These are phyloP conservation scores for Rosellinia necatrix DNA, from an alignment of 2,329 filamentous ascomycete genomes.

Conservation along the genomic window DNA sequence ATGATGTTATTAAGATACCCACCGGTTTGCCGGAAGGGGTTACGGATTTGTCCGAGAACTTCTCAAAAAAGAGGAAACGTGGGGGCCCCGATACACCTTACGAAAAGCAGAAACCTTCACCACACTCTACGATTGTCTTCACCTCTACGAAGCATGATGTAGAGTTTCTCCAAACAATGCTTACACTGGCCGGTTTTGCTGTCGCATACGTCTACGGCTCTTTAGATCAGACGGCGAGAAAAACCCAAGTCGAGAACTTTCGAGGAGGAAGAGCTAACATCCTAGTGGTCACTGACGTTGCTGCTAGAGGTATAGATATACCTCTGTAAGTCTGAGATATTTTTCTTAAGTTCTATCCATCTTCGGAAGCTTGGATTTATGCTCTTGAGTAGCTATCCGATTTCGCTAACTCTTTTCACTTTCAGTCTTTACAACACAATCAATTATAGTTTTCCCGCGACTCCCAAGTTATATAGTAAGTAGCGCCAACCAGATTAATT, in stretches of 20 bases:
- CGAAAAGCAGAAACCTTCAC: constrained; percentile 73
- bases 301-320: constrained; percentile 96
- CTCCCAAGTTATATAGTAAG: constrained; percentile 81
- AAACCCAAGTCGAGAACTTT: constrained; percentile 91
- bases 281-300: constrained; percentile 94
- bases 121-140: constrained; percentile 96
- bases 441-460: constrained; percentile 97
- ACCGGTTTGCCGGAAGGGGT: constrained; percentile 63
- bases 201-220: constrained; percentile 95
- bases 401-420: no score
- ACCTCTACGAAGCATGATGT: constrained; percentile 75
- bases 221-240: constrained; percentile 89
- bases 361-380: neutral
- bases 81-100: constrained; percentile 54
- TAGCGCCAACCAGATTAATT: no score
- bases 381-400: no score
- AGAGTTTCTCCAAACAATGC: constrained; percentile 83
- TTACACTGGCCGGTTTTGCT: constrained; percentile 81
- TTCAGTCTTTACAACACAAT: constrained; percentile 82
- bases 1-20: constrained; percentile 92
- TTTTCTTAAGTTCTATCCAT: neutral
- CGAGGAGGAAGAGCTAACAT: constrained; percentile 83
- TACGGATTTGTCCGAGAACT: constrained; percentile 47
- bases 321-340: constrained; percentile 49
- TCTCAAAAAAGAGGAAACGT: constrained; percentile 75